Evolutionary conservation across 805 yeast genomes (phyloP), one percentile per base, ranked within the genome.

Genomic region (Kodamaea sagamina): DNA sequence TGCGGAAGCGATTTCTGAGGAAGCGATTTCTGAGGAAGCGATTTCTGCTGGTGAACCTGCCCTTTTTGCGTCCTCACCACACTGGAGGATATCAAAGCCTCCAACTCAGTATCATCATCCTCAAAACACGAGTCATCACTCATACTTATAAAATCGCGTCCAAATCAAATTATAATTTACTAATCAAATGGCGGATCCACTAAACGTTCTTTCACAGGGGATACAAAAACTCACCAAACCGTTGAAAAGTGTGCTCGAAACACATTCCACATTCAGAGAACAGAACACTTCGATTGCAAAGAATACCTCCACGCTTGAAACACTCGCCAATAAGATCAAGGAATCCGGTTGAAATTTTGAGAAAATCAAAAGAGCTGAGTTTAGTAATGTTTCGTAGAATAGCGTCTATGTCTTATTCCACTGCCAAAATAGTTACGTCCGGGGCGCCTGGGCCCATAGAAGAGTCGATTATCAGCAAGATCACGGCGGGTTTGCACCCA

Each of bases 391-490:
- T 41, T 13, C 39, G 44, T 28, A 28, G 44, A 13, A 28, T 41
- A 12, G 32, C 40, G 26, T 21, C 35, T 27, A 42, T 42, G 45
- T 42, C 45, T 2, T 22, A 10, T 19, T 36, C 44, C 22, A 29
- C 45, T 12, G 35, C 41, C 21, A 41, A 32, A 29, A 26, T 42
- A 15, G 37, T 45, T 19, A 42, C 47, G n/a, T 52, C 62, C 7
- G 56, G 49, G 28, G 40, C 42, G 6, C 57, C 67, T 5, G 71
- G 73, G 4, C 82, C 86, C 4, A 68, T 80, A n/a, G 81, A 81
- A 43, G 57, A 59, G 27, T 56, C 67, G 32, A 79, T 83, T 29
- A 60, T 65, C 29, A 47, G 58, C 2, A 81, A 80, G 50, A 54
- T 83, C 21, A 50, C 60, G 15, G 48, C 53, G 4, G 61, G 58